Evolutionary conservation across 164 flowering plant species (phyloP), one percentile per base, ranked within the genome.

Genomic region (Piper longum): DNA sequence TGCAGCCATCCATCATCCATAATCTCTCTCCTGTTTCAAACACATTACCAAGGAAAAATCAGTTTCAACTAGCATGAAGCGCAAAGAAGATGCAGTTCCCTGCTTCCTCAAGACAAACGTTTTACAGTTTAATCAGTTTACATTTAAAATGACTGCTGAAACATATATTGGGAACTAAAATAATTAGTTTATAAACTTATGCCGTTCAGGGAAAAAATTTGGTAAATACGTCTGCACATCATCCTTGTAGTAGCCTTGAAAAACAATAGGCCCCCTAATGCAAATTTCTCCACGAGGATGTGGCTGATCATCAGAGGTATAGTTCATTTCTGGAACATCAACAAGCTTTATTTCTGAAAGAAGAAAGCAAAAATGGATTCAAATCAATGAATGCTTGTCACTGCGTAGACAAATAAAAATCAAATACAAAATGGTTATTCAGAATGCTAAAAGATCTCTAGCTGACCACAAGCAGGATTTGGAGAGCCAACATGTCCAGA

Each of bases 321-420:
- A 89, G 73, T 87, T 89, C 98, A 93, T 93, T 73, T 93, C 97
- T 44, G 97, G 97, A 69, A 93, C 98, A 75, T 93, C 96, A 60
- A 80, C 85, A 60, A 88, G 96, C 77, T 93, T 93, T 64, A 93
- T 71, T 79, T 93, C 98, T 92, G 91, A 59, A 67, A 60, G 17
- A 18, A 63, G 26, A 52, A 61, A 18, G 41, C 26, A 59, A 7
- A 16, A 17, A 42, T 41, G 56, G 19, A 60, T 59, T 16, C 42
- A 59, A 0, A 59, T 18, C 4, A 59, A 4, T 13, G 40, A 59
- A 36, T 26, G 36, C 36, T 26, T 26, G 36, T 26, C 36, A 26
- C 36, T 26, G 36, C 1, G 11, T 4, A 16, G 39, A 16, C 6
- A 56, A 56, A 4, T 16, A 17, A 56, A 56, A 26, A 26, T 26